These are phyloP conservation scores for Aspergillus brasiliensis DNA, from an alignment of 2,329 filamentous ascomycete species.

Conservation along the genomic window DNA sequence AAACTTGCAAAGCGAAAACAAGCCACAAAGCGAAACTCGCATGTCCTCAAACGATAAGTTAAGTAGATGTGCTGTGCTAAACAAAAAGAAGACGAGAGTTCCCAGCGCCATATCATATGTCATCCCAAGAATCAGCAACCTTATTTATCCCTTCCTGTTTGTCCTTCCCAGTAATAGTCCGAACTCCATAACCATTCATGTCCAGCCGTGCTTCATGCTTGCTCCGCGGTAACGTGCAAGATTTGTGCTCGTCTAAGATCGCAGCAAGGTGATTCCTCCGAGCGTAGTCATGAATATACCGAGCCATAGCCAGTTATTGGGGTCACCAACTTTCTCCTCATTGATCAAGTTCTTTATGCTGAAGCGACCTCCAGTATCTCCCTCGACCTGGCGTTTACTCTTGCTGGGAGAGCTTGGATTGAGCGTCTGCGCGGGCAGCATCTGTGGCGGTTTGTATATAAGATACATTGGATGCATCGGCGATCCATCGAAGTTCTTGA, in stretches of 20 bases:
- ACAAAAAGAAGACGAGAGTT: not conserved
- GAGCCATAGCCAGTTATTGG: constrained; percentile 52
- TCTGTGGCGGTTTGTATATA: constrained; percentile 63
- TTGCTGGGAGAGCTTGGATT: constrained; percentile 54
- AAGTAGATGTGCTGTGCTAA: not conserved
- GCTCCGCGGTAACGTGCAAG: not conserved
- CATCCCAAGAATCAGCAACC: not conserved
- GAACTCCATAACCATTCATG: constrained; percentile 8
- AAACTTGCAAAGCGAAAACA: not conserved
- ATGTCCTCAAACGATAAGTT: not conserved
- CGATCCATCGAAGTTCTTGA: constrained; percentile 65
- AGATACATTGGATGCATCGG: constrained; percentile 70
- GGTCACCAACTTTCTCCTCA: constrained; percentile 38
- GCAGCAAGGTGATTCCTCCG: constrained; percentile 44
- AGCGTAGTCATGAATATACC: constrained; percentile 50
- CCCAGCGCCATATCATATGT: constrained; percentile 4
- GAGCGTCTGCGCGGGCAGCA: constrained; percentile 69
- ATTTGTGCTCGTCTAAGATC: constrained; percentile 23
- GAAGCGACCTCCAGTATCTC: constrained; percentile 22
- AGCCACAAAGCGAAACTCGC: not conserved
- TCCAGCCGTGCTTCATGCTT: not conserved
- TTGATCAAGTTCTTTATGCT: constrained; percentile 32
- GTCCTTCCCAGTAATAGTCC: not conserved
- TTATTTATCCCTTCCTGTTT: not conserved
- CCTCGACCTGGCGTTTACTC: constrained; percentile 33